These are phyloP conservation scores for Wickerhamiella sorbophila DNA, from an alignment of 805 yeast genomes.

Conservation along the genomic window DNA sequence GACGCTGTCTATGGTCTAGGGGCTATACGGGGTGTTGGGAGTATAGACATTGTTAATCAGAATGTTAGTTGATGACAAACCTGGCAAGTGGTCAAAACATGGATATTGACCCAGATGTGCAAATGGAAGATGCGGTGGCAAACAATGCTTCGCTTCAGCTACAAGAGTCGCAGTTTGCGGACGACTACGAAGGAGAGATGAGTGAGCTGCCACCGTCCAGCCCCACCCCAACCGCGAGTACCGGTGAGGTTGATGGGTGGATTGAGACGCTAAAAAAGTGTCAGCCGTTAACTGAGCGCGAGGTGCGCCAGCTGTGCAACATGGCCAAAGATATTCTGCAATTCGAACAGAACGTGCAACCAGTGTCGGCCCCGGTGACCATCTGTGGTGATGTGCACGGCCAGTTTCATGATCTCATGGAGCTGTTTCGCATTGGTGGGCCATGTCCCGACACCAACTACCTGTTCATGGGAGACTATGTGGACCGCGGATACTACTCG, in stretches of 20 bases:
- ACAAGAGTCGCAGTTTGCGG: conserved; percentile 5
- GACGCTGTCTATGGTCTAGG: too few species aligned
- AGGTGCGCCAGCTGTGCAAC: conserved; percentile 64
- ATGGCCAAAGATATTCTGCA: conserved; percentile 89
- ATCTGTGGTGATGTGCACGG: conserved; percentile 97
- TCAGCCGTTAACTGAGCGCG: conserved; percentile 72
- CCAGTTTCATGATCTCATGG: conserved; percentile 92
- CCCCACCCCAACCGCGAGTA: conserved; percentile 35
- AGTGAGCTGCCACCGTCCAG: conserved; percentile 6
- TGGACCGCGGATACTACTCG: conserved; percentile 77
- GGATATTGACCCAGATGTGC: conserved; percentile 29
- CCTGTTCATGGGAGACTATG: conserved; percentile 80
- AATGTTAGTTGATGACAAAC: not conserved
- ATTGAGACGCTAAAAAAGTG: conserved; percentile 68
- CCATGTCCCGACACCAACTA: conserved; percentile 90
- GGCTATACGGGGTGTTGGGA: too few species aligned
- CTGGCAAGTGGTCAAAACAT: conserved; percentile 8
- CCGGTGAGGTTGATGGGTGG: conserved; percentile 70
- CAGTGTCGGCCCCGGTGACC: conserved; percentile 88
- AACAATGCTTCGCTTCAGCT: conserved; percentile 3
- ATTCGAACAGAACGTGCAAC: conserved; percentile 88
- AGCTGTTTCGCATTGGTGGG: conserved; percentile 87
- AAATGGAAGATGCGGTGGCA: conserved; percentile 25
- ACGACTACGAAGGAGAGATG: conserved; percentile 4
- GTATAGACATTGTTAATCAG: too few species aligned